Percentiles rank a stretch among this genome's conserved stretches.
These are phyloP conservation scores for Solanum hybrid DNA, from an alignment of 305 asterid genomes.

Conservation along the genomic window DNA sequence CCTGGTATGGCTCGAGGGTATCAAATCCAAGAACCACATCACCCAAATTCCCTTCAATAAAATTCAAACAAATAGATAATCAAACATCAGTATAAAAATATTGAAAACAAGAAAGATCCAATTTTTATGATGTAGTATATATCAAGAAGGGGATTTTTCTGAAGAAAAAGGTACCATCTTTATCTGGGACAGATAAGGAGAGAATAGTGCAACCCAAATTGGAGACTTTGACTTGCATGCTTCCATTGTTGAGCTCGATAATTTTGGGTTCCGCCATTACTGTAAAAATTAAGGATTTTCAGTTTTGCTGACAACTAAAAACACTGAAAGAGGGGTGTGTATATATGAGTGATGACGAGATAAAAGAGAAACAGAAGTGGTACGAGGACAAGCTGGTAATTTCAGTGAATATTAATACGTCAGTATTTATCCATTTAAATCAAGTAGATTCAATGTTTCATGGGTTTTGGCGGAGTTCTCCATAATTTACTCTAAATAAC, in stretches of 20 bases:
- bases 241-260: conserved; percentile 80
- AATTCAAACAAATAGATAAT: not conserved
- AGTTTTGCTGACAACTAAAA: not conserved
- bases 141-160: not conserved
- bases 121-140: not conserved
- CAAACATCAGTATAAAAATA: conserved; percentile 1
- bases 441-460: not conserved
- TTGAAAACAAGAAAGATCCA: not conserved
- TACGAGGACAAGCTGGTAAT: not conserved
- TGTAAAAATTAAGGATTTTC: not conserved
- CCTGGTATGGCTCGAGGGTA: conserved; percentile 80
- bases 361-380: not conserved
- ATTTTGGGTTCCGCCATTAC: conserved; percentile 74
- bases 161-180: conserved; percentile 37
- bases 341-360: not conserved
- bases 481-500: not conserved
- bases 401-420: not conserved
- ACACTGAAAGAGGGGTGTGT: not conserved
- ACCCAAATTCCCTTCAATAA: conserved; percentile 56
- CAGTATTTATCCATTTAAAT: not conserved
- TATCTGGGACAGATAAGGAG: conserved; percentile 74
- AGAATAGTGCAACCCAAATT: conserved; percentile 89
- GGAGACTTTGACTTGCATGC: conserved; percentile 59
- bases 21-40: conserved; percentile 98
- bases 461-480: not conserved